Conservation (phyloP, 108 stramenopile species). For the Cyclotella atomus region DNA sequence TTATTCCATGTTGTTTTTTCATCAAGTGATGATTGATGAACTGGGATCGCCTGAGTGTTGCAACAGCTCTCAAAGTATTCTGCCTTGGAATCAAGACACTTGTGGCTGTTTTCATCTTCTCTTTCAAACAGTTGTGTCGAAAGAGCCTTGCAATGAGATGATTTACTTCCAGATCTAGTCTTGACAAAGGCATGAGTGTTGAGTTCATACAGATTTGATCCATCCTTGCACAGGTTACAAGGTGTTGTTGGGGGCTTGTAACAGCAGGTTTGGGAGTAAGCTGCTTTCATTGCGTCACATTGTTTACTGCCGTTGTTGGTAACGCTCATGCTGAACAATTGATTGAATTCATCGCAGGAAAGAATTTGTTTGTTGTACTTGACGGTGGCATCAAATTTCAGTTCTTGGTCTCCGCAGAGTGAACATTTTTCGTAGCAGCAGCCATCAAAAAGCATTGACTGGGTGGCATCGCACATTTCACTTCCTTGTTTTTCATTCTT, state of each 20-base stretch:
- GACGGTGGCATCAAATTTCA: conserved; percentile 41
- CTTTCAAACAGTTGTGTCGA: conserved; percentile 19
- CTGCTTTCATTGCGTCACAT: conserved; percentile 44
- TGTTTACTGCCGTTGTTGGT: conserved; percentile 36
- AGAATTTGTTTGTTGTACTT: conserved; percentile 50
- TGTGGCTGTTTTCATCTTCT: conserved; percentile 45
- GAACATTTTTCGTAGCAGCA: conserved; percentile 56
- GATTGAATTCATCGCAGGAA: conserved; percentile 39
- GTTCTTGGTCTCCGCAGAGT: conserved; percentile 45
- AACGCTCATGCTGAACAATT: conserved; percentile 35
- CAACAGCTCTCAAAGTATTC: conserved; percentile 44
- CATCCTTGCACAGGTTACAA: conserved; percentile 39
- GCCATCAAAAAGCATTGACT: conserved; percentile 43
- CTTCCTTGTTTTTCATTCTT: conserved; percentile 41
- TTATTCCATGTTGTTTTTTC: conserved; percentile 5
- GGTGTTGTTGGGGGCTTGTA: conserved; percentile 39
- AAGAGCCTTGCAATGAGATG: conserved; percentile 37
- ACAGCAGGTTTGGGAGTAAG: conserved; percentile 42
- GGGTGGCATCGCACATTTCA: conserved; percentile 43
- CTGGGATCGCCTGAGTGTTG: not conserved
- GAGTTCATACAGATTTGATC: conserved; percentile 28
- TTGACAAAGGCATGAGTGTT: conserved; percentile 45
- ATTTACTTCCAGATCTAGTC: conserved; percentile 25
- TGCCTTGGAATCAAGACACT: conserved; percentile 37
- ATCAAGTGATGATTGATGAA: not conserved